Conservation (phyloP, 2,329 filamentous ascomycete species). For the Aspergillus novofumigatus region DNA sequence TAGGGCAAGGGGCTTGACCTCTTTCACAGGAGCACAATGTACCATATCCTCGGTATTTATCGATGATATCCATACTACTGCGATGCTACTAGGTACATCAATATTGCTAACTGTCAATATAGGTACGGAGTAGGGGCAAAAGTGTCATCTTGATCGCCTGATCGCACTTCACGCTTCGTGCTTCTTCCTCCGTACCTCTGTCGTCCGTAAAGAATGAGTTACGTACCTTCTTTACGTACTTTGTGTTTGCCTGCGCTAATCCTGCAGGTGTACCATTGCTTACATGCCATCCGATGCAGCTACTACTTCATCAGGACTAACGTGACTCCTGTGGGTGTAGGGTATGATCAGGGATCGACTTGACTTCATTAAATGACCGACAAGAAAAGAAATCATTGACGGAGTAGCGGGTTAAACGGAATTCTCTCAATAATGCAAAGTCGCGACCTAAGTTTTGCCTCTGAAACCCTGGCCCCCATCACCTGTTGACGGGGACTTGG, state of each 20-base stretch:
- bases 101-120: too few relatives aligned
- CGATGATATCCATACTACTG: too few relatives aligned
- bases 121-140: too few relatives aligned
- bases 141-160: neutral
- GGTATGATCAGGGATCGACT: neutral
- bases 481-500: neutral
- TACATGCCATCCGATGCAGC: neutral
- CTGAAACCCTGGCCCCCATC: neutral
- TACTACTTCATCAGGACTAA: neutral
- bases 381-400: neutral
- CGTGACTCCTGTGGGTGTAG: neutral
- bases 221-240: neutral
- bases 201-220: neutral
- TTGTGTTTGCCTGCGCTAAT: conserved; percentile 16
- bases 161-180: neutral
- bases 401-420: neutral
- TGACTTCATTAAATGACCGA: neutral
- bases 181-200: neutral
- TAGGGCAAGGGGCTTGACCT: neutral
- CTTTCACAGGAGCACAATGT: neutral
- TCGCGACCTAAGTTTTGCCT: neutral
- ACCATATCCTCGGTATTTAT: neutral
- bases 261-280: conserved; percentile 19
- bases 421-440: neutral
- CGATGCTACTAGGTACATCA: neutral